phyloP scores from a whole-genome alignment of 1,284 basidiomycete genomes.

The Peniophora sp. region DNA sequence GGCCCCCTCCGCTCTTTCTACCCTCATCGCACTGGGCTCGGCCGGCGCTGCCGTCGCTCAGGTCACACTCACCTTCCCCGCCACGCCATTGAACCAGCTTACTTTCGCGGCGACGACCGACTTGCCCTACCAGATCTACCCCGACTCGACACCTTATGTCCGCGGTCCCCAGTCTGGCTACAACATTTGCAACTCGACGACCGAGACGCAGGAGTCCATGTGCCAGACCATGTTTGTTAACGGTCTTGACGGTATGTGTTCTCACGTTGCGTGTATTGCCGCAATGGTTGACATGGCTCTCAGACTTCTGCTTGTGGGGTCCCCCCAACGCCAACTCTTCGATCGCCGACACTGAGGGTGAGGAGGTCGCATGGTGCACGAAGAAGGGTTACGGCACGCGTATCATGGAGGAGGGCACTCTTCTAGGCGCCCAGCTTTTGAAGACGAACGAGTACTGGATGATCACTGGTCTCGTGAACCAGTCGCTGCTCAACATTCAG shows the following conservation, averaged over 20 bases:
- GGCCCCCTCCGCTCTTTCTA: background rate
- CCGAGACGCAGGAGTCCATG: conserved; percentile 44
- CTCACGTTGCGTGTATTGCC: conserved; percentile 7
- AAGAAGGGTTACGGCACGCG: conserved; percentile 62
- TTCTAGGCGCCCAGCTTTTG: conserved; percentile 61
- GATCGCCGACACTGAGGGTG: conserved; percentile 61
- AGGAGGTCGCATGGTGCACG: conserved; percentile 74
- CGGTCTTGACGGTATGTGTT: conserved; percentile 39
- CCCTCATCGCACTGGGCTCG: background rate
- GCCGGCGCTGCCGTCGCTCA: conserved; percentile 27
- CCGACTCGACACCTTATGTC: conserved; percentile 21
- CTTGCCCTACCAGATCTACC: conserved; percentile 53
- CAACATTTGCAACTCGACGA: conserved; percentile 68
- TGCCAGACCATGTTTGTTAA: conserved; percentile 61
- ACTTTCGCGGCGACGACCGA: conserved; percentile 37
- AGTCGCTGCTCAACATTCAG: conserved; percentile 46
- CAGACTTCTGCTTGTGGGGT: conserved; percentile 61
- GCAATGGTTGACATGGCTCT: conserved; percentile 7
- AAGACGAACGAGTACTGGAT: conserved; percentile 61
- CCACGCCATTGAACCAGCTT: conserved; percentile 45
- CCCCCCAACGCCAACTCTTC: conserved; percentile 35
- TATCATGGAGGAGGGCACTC: conserved; percentile 51
- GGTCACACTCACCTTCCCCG: conserved; percentile 25
- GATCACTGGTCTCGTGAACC: conserved; percentile 55
- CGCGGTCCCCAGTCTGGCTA: conserved; percentile 58